Percentiles rank a stretch among this genome's conserved stretches.
phyloP scores from a whole-genome alignment of 306 rosid species.

The Malus domestica region ASM211411v1 NC_041800.1:12867501-12868000 shows the following conservation, averaged over 20 bases:
- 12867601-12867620: neutral
- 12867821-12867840: neutral
- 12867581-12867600: neutral
- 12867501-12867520: neutral
- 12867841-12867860: neutral
- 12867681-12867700: conserved; percentile 32
- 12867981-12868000: neutral
- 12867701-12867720: conserved; percentile 40
- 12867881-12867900: neutral
- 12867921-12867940: neutral
- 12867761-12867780: neutral
- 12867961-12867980: neutral
- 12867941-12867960: neutral
- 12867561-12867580: neutral
- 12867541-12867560: neutral
- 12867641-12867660: too few relatives aligned
- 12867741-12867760: neutral
- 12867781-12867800: neutral
- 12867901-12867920: neutral
- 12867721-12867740: conserved; percentile 16
- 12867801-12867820: conserved; percentile 16
- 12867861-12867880: neutral
- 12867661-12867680: conserved; percentile 43
- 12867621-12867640: neutral
- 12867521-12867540: neutral